phyloP scores from a whole-genome alignment of 768 basidiomycete species.

The Leccinum aurantiacum region DNA sequence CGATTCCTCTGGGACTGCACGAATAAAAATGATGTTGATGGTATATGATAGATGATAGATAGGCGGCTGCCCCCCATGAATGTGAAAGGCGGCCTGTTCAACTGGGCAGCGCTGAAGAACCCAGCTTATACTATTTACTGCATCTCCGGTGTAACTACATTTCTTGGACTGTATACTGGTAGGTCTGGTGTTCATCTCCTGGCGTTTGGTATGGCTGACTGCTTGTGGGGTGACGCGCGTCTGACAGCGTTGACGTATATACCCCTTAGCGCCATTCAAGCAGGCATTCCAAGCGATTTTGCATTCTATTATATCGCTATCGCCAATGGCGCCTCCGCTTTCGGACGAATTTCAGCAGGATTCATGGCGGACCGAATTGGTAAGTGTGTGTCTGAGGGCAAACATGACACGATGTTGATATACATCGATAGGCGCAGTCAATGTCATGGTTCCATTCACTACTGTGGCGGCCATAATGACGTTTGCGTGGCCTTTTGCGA shows the following conservation, averaged over 20 bases:
- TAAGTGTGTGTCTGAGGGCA: slow-evolving; percentile 19
- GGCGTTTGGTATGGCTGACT: no score
- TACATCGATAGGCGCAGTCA: slow-evolving; percentile 53
- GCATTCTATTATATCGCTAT: slow-evolving; percentile 67
- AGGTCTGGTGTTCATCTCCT: slow-evolving; percentile 14
- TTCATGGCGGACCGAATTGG: slow-evolving; percentile 54
- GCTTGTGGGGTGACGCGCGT: not conserved
- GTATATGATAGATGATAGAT: slow-evolving; percentile 28
- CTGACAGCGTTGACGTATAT: slow-evolving; percentile 64
- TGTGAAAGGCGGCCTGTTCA: slow-evolving; percentile 59
- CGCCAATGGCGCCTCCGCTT: slow-evolving; percentile 62
- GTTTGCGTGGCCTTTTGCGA: slow-evolving; percentile 69
- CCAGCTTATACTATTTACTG: slow-evolving; percentile 56
- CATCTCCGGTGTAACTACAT: slow-evolving; percentile 53
- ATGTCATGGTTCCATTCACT: slow-evolving; percentile 66
- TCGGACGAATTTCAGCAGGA: slow-evolving; percentile 61
- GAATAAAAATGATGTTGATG: not conserved
- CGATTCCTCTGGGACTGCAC: not conserved
- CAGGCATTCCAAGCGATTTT: slow-evolving; percentile 50
- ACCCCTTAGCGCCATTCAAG: slow-evolving; percentile 51
- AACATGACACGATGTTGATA: not conserved
- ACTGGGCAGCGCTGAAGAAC: slow-evolving; percentile 48
- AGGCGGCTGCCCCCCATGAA: slow-evolving; percentile 56
- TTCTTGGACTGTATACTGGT: slow-evolving; percentile 73
- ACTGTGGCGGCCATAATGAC: slow-evolving; percentile 56